Evolutionary conservation across 306 rosid species (phyloP), one percentile per base, ranked within the genome.

Genomic region (Dalbergia oliveri): DNA sequence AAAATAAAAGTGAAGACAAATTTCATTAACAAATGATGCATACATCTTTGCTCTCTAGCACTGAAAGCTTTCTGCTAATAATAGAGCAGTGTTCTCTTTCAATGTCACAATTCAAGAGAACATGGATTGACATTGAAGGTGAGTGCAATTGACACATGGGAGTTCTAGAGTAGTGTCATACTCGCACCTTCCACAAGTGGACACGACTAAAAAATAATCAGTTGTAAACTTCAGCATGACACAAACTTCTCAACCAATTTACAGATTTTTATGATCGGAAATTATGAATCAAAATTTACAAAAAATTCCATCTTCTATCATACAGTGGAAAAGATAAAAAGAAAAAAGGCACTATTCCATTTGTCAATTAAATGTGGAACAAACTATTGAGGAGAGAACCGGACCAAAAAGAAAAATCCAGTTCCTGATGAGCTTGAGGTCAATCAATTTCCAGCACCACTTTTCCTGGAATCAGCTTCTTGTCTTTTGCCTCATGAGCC

Each of bases 401-500:
- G 5, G 4, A 16, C 11, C 11, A 12, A 16, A 7, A 69, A 16
- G 19, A 33, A 63, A 57, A 66, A 53, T 47, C 76, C 64, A 79
- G 51, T 70, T 56, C 6, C 11, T 26, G 58, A 16, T 69, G 64
- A 64, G 65, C 35, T 59, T 79, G 80, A 56, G 49, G 69, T 89
- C 90, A 91, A 79, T 91, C 90, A 69, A 95, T 21, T 87, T 93
- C 91, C 54, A 95, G 89, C 82, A 95, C 99, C 75, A 95, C 86
- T 88, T 95, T 95, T 64, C 99, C 98, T 2, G 88, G 91, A 82
- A 93, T 44, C 63, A 77, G 72, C 72, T 82, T 95, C 85, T 59
- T 91, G 78, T 95, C 99, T 77, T 90, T 95, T 57, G 96, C 98
- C 85, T 78, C 84, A 33, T 95, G 99, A 83, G 99, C 99, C 81